Conservation (phyloP, 2,329 filamentous ascomycete species). For the Ophiostoma quercus region DNA sequence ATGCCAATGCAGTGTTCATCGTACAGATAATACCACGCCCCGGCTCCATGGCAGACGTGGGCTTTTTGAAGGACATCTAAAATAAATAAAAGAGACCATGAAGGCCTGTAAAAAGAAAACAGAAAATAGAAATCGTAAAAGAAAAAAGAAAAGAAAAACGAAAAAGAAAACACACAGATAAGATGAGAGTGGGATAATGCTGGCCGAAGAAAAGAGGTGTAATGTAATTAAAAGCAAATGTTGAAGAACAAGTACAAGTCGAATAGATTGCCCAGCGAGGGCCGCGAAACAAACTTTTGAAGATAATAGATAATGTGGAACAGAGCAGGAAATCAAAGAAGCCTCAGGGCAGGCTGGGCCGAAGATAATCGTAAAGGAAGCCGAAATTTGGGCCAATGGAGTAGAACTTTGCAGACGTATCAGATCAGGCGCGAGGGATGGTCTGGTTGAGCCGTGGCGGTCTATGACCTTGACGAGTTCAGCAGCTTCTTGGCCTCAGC, state of each 20-base stretch:
- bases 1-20: background rate
- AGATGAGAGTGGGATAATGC: conserved; percentile 6
- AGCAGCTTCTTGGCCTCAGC: conserved; percentile 29
- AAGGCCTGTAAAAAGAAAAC: background rate
- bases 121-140: background rate
- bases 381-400: background rate
- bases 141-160: background rate
- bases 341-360: background rate
- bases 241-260: background rate
- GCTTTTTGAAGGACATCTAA: background rate
- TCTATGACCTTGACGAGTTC: conserved; percentile 14
- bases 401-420: background rate
- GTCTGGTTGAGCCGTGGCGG: background rate
- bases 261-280: background rate
- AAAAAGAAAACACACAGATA: background rate
- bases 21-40: background rate
- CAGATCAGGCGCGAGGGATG: background rate
- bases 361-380: background rate
- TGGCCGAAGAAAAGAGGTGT: background rate
- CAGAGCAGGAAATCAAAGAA: background rate
- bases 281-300: background rate
- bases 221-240: background rate
- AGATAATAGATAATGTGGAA: background rate
- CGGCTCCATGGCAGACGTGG: background rate
- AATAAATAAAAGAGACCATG: background rate